Conservation (phyloP, 768 basidiomycete genomes). For the Boletus rubropictus region DNA sequence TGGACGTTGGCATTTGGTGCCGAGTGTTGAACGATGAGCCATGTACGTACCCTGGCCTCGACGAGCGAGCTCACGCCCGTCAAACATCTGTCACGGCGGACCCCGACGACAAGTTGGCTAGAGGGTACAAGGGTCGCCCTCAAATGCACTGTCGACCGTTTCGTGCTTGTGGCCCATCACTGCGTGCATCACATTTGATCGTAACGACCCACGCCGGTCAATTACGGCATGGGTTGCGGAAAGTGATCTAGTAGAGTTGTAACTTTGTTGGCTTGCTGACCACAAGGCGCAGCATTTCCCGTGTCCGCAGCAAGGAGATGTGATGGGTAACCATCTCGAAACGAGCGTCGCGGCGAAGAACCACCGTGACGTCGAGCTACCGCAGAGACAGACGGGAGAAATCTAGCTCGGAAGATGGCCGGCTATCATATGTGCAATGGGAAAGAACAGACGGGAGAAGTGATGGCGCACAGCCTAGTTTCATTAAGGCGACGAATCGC, state of each 20-base stretch:
- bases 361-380: not conserved
- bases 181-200: slow-evolving; percentile 14
- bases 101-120: not conserved
- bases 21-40: not conserved
- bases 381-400: not conserved
- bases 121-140: not conserved
- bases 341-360: not conserved
- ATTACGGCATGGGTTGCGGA: slow-evolving; percentile 1
- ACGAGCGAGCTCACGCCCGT: not conserved
- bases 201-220: slow-evolving; percentile 1
- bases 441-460: not conserved
- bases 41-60: too few relatives aligned
- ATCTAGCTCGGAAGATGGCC: not conserved
- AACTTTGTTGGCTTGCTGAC: not conserved
- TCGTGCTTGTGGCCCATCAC: slow-evolving; percentile 3
- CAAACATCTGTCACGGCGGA: not conserved
- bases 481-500: slow-evolving; percentile 9
- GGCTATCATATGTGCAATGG: not conserved
- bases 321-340: not conserved
- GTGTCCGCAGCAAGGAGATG: not conserved
- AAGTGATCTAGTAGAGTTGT: not conserved
- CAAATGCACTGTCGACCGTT: not conserved
- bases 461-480: slow-evolving; percentile 13
- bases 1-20: not conserved
- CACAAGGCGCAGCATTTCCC: not conserved